Evolutionary conservation across 805 yeast species (phyloP).

Genomic region (Starmerella lactis-condensi): DNA sequence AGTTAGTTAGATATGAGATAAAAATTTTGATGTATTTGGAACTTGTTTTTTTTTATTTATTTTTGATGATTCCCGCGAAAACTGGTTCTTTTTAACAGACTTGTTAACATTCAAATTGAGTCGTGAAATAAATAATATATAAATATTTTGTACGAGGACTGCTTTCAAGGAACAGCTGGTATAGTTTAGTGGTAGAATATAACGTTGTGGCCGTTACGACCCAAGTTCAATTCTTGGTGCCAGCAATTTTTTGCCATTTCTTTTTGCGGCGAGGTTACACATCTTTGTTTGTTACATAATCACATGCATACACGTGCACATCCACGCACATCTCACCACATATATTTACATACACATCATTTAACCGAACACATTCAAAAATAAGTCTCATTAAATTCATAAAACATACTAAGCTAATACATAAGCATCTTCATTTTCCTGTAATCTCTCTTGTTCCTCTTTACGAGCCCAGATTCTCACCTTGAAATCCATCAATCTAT

Average conservation of each 20-base stretch:
- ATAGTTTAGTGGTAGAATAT: conserved; percentile 17
- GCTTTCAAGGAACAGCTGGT: conserved; percentile 8
- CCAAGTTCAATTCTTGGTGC: conserved; percentile 18
- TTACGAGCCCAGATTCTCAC: conserved; percentile 2
- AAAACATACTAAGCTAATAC: too few species aligned
- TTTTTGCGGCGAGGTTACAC: too few species aligned
- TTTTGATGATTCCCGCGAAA: too few species aligned
- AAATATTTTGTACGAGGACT: background rate
- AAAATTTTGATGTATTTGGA: background rate
- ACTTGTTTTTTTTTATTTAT: too few species aligned
- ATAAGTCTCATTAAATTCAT: conserved; percentile 4
- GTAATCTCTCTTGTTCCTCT: conserved; percentile 1
- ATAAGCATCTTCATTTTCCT: conserved; percentile 2
- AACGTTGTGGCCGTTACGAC: conserved; percentile 18
- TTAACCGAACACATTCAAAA: too few species aligned
- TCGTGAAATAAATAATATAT: background rate
- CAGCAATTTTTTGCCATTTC: conserved; percentile 11
- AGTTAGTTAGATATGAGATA: background rate
- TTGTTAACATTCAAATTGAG: too few species aligned
- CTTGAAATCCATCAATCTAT: conserved; percentile 9
- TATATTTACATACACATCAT: too few species aligned
- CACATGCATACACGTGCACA: too few species aligned
- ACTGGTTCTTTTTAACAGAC: too few species aligned
- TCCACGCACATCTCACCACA: too few species aligned
- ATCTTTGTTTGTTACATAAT: too few species aligned